These are phyloP conservation scores for Clonostachys chloroleuca DNA, from an alignment of 2,329 filamentous ascomycete genomes.

Conservation along the genomic window DNA sequence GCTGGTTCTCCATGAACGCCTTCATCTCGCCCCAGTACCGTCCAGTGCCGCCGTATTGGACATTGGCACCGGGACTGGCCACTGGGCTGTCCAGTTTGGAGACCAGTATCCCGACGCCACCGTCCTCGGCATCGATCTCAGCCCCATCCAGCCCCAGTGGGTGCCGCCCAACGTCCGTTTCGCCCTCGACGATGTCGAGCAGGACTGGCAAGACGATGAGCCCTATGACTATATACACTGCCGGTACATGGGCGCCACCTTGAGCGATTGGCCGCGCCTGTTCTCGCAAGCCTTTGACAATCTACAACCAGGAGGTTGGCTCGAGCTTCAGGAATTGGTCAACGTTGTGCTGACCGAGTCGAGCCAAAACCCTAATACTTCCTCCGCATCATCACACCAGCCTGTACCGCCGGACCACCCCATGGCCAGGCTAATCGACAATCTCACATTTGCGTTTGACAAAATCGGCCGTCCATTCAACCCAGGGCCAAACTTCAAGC, in stretches of 20 bases:
- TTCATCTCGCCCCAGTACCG: no score
- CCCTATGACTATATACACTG: conserved; percentile 52
- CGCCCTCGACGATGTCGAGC: conserved; percentile 60
- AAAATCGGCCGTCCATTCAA: conserved; percentile 28
- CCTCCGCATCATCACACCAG: conserved; percentile 34
- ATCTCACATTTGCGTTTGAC: conserved; percentile 31
- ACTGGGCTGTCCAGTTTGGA: conserved; percentile 66
- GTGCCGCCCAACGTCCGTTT: conserved; percentile 74
- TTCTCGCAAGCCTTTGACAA: conserved; percentile 49
- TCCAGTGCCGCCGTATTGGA: conserved; percentile 13
- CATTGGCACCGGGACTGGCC: conserved; percentile 40
- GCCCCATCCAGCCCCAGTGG: conserved; percentile 59
- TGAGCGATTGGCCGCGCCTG: conserved; percentile 39
- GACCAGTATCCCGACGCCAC: conserved; percentile 53
- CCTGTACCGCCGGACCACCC: conserved; percentile 29
- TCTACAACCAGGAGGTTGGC: conserved; percentile 46
- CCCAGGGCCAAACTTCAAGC: conserved; percentile 23
- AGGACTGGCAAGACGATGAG: conserved; percentile 48
- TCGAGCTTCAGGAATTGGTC: conserved; percentile 45
- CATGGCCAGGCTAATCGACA: conserved; percentile 32
- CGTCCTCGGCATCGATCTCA: conserved; percentile 62
- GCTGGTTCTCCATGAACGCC: conserved; percentile 18
- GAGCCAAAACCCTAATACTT: conserved; percentile 18
- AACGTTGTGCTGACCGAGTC: no score
- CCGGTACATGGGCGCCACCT: conserved; percentile 43